These are phyloP conservation scores for Bolboschoenoplectus hybrid DNA, from an alignment of 202 grass and related monocot species.

Conservation along the genomic window DNA sequence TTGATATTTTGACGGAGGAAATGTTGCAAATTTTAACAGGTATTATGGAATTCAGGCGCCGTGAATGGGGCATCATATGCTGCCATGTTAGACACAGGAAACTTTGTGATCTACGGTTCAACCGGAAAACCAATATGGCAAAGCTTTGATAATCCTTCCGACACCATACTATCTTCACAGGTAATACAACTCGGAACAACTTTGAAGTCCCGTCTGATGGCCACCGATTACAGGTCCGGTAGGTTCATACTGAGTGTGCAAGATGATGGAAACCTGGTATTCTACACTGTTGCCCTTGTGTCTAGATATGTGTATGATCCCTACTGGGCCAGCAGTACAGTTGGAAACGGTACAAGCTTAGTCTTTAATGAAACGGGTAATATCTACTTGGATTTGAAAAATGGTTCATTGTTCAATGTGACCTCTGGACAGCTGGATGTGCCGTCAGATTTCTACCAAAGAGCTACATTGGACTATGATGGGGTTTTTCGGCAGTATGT, in stretches of 20 bases:
- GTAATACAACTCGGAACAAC: background rate
- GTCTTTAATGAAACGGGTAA: conserved; percentile 53
- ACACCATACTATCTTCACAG: conserved; percentile 66
- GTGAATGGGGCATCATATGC: conserved; percentile 37
- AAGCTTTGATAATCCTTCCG: conserved; percentile 46
- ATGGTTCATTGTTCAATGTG: background rate
- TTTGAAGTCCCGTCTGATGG: conserved; percentile 46
- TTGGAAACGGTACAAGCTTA: conserved; percentile 42
- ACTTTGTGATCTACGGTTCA: conserved; percentile 47
- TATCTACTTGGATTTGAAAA: conserved; percentile 39
- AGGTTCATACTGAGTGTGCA: conserved; percentile 48
- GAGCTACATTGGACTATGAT: conserved; percentile 57
- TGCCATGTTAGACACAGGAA: conserved; percentile 53
- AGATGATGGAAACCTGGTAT: conserved; percentile 40
- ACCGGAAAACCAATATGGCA: conserved; percentile 43
- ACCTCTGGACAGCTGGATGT: background rate
- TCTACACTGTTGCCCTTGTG: conserved; percentile 34
- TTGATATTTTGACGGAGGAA: background rate
- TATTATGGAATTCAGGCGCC: conserved; percentile 42
- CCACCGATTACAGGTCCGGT: conserved; percentile 45
- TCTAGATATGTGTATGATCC: conserved; percentile 29
- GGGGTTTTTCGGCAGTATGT: conserved; percentile 63
- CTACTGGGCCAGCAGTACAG: conserved; percentile 36
- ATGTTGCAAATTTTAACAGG: background rate
- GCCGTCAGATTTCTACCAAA: conserved; percentile 47